phyloP scores from a whole-genome alignment of 345 rosid species.

The Durio zibethinus region DNA sequence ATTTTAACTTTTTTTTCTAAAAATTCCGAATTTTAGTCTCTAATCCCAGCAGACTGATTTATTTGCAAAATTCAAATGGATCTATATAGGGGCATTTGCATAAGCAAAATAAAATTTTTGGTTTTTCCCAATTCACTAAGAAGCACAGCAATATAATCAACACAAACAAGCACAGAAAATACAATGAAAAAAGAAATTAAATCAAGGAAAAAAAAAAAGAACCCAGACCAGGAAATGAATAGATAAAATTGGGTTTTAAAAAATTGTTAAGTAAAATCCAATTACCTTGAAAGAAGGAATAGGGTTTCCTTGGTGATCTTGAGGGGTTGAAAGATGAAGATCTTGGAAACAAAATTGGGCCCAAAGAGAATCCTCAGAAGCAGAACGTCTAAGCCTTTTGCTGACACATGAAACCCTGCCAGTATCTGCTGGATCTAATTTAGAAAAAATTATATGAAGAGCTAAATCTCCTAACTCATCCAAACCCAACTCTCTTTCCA shows the following conservation, averaged over 20 bases:
- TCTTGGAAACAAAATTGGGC: constrained; percentile 50
- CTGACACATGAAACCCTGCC: constrained; percentile 56
- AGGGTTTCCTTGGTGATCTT: constrained; percentile 54
- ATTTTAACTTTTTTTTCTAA: background rate
- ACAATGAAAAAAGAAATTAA: background rate
- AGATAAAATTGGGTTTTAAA: background rate
- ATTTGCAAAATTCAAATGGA: background rate
- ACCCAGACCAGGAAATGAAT: background rate
- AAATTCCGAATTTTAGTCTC: background rate
- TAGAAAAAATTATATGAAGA: constrained; percentile 45
- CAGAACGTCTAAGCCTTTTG: constrained; percentile 40
- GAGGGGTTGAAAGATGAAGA: constrained; percentile 62
- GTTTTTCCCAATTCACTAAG: background rate
- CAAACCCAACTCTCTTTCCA: constrained; percentile 42
- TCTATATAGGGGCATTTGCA: background rate
- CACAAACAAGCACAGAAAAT: background rate
- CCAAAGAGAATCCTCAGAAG: constrained; percentile 81
- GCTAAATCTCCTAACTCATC: constrained; percentile 65
- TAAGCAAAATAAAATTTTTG: background rate
- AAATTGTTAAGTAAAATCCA: background rate
- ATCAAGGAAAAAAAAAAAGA: background rate
- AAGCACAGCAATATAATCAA: background rate
- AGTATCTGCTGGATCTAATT: constrained; percentile 46
- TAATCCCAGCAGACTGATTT: background rate
- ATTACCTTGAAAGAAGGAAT: constrained; percentile 71